Percentiles rank a stretch among this genome's conserved stretches.
phyloP scores from a whole-genome alignment of 495 filamentous ascomycete genomes.

The Astrothelium subdiscretum region DNA sequence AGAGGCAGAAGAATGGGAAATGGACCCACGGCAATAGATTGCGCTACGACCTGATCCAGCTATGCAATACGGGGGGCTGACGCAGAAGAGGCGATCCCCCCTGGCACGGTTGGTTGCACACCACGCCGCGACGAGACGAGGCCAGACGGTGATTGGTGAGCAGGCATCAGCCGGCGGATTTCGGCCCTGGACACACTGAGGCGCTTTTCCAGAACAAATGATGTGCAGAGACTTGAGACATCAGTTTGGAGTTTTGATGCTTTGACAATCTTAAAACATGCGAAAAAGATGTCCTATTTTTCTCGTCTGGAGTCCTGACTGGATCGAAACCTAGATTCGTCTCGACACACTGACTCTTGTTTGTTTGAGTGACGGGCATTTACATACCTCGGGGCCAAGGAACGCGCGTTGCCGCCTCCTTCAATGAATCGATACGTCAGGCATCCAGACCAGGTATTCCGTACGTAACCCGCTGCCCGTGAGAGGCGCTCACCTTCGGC shows the following conservation, averaged over 20 bases:
- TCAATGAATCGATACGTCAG: neutral
- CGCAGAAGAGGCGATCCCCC: conserved; percentile 1
- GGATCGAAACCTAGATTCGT: neutral
- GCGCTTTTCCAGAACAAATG: conserved; percentile 3
- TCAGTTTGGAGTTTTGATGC: neutral
- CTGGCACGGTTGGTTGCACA: neutral
- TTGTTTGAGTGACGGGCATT: conserved; percentile 2
- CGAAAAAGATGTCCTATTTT: neutral
- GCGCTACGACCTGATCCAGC: conserved; percentile 1
- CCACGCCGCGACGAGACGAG: conserved; percentile 1
- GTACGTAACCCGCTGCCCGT: neutral
- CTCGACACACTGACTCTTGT: neutral
- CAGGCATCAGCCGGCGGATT: neutral
- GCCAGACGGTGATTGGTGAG: neutral
- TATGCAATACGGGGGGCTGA: conserved; percentile 3
- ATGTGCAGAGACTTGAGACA: conserved; percentile 2
- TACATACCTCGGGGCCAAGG: conserved; percentile 1
- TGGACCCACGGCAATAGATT: conserved; percentile 3
- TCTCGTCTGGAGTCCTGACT: neutral
- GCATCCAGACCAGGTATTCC: neutral
- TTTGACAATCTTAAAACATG: neutral
- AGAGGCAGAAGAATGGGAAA: neutral
- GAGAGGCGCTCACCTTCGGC: neutral
- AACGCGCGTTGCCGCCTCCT: neutral
- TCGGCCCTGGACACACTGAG: conserved; percentile 1